These are phyloP conservation scores for Magnaporthiopsis poae DNA, from an alignment of 2,329 filamentous ascomycete genomes.

Conservation along the genomic window DNA sequence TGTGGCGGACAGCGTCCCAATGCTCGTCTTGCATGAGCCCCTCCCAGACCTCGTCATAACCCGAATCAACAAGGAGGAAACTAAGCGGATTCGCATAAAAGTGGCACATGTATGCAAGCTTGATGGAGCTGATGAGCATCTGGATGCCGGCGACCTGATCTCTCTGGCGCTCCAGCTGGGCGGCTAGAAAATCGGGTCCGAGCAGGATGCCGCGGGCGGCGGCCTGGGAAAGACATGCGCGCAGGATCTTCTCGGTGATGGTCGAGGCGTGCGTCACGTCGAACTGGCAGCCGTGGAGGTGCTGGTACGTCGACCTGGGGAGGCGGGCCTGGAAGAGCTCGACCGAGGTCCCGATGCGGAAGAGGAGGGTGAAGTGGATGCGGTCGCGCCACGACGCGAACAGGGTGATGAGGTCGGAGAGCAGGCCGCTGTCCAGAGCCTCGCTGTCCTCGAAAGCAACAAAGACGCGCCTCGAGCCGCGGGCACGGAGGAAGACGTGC, in stretches of 20 bases:
- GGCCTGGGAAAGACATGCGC: conserved; percentile 49
- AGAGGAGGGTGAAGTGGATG: conserved; percentile 66
- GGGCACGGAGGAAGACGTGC: conserved; percentile 42
- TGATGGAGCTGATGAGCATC: conserved; percentile 59
- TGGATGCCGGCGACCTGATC: conserved; percentile 71
- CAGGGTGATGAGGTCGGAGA: conserved; percentile 61
- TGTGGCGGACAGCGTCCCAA: conserved; percentile 55
- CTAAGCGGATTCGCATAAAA: conserved; percentile 72
- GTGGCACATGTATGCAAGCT: conserved; percentile 80
- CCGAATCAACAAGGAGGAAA: conserved; percentile 39
- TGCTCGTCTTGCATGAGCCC: conserved; percentile 47
- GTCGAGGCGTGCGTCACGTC: conserved; percentile 64
- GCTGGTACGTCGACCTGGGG: conserved; percentile 56
- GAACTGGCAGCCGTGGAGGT: conserved; percentile 62
- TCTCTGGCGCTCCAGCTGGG: conserved; percentile 60
- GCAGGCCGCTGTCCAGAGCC: conserved; percentile 63
- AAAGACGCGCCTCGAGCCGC: conserved; percentile 49
- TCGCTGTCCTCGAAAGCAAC: conserved; percentile 74
- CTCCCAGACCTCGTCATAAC: conserved; percentile 17
- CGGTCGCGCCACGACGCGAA: conserved; percentile 61
- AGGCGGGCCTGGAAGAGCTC: conserved; percentile 69
- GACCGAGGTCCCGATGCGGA: conserved; percentile 72
- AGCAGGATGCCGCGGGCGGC: conserved; percentile 48
- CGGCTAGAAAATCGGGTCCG: conserved; percentile 52
- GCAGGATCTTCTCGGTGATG: conserved; percentile 64